Evolutionary conservation across 108 stramenopile genomes (phyloP).

Genomic region (Chaetoceros muelleri): DNA sequence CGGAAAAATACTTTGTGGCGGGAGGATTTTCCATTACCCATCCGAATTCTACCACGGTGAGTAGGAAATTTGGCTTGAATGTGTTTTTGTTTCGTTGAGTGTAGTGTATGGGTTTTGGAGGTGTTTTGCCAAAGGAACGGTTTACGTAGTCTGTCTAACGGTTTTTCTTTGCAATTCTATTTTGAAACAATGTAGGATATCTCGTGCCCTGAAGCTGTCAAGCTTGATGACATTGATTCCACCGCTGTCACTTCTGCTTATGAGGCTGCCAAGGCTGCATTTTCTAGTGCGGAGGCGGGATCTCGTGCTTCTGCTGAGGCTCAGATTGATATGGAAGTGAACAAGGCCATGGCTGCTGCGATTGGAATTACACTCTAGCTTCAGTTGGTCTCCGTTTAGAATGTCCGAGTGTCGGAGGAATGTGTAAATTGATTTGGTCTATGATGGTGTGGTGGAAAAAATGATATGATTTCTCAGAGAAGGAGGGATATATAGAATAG

Average conservation of each 20-base stretch:
- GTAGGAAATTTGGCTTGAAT: too few species aligned
- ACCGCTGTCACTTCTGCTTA: conserved; percentile 61
- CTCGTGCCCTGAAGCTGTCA: conserved; percentile 92
- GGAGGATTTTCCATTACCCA: conserved; percentile 94
- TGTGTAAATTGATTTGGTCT: too few species aligned
- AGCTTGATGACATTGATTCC: conserved; percentile 88
- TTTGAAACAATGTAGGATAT: conserved; percentile 70
- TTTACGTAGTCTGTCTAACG: too few species aligned
- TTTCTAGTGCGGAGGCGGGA: conserved; percentile 64
- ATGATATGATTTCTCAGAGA: too few species aligned
- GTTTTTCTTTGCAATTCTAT: too few species aligned
- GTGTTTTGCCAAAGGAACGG: too few species aligned
- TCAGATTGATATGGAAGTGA: conserved; percentile 92
- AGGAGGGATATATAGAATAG: too few species aligned
- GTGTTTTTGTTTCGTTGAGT: too few species aligned
- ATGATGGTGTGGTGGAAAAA: too few species aligned
- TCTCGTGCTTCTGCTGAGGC: conserved; percentile 84
- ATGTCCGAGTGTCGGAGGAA: too few species aligned
- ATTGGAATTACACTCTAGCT: conserved; percentile 63
- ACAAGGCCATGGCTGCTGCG: conserved; percentile 85
- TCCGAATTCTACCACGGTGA: conserved; percentile 82
- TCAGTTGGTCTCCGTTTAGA: too few species aligned
- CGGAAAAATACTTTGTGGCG: conserved; percentile 94
- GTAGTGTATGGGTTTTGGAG: too few species aligned
- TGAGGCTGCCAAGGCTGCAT: conserved; percentile 71